These are phyloP conservation scores for Saccharomyces hybrid DNA, from an alignment of 1,139 yeast genomes.

Conservation along the genomic window DNA sequence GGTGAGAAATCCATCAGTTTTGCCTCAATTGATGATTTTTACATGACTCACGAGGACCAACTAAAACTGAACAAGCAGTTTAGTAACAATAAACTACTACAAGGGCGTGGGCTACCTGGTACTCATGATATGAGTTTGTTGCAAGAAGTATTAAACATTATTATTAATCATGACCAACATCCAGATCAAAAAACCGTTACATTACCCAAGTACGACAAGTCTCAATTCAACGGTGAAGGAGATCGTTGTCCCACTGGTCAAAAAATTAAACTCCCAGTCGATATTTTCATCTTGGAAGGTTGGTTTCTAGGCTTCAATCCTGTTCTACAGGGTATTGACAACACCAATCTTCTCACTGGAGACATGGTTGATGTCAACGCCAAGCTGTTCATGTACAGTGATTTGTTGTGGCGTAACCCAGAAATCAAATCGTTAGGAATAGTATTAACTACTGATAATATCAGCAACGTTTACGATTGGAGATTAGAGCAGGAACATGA, in stretches of 20 bases:
- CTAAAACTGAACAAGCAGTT: slow-evolving; percentile 34
- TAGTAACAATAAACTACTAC: slow-evolving; percentile 48
- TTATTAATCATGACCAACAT: slow-evolving; percentile 13
- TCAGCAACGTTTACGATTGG: slow-evolving; percentile 70
- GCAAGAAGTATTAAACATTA: slow-evolving; percentile 25
- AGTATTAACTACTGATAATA: slow-evolving; percentile 50
- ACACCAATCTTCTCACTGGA: slow-evolving; percentile 10
- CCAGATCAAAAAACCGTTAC: slow-evolving; percentile 5
- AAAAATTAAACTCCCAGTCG: slow-evolving; percentile 37
- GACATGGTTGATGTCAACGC: slow-evolving; percentile 43
- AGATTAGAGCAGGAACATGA: slow-evolving; percentile 77
- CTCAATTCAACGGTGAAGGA: slow-evolving; percentile 66
- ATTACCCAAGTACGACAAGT: slow-evolving; percentile 73
- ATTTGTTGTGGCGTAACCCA: slow-evolving; percentile 59
- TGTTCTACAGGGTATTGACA: slow-evolving; percentile 28
- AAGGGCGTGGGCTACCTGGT: slow-evolving; percentile 88
- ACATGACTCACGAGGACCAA: slow-evolving; percentile 61
- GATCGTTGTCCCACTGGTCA: slow-evolving; percentile 46
- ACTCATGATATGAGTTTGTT: slow-evolving; percentile 64
- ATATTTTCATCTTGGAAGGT: slow-evolving; percentile 77
- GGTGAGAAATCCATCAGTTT: slow-evolving; percentile 38
- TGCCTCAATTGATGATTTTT: slow-evolving; percentile 81
- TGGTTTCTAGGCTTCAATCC: slow-evolving; percentile 84
- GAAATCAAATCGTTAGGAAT: slow-evolving; percentile 50
- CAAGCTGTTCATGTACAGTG: slow-evolving; percentile 41